Evolutionary conservation across 2,329 filamentous ascomycete genomes (phyloP).

Genomic region (Aspergillus spinulosporus): DNA sequence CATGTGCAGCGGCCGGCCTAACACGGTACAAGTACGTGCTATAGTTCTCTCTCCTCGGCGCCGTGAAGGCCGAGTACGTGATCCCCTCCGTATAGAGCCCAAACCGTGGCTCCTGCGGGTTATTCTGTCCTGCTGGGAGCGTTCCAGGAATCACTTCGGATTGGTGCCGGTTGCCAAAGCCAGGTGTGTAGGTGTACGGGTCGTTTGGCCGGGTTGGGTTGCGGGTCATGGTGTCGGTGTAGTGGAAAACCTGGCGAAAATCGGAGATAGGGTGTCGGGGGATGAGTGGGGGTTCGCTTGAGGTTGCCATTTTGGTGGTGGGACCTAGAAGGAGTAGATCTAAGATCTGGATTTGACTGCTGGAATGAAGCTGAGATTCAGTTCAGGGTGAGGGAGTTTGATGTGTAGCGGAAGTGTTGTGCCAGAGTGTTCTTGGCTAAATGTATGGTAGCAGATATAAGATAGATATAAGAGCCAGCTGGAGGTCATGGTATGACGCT

Average conservation of each 20-base stretch:
- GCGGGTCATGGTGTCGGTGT: conserved; percentile 31
- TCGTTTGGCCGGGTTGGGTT: conserved; percentile 33
- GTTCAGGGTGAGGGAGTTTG: background rate
- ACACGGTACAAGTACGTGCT: conserved; percentile 33
- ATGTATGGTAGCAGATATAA: background rate
- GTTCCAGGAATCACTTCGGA: conserved; percentile 37
- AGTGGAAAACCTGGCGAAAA: conserved; percentile 32
- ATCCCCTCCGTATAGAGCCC: conserved; percentile 35
- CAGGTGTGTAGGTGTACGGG: conserved; percentile 32
- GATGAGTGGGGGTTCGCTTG: conserved; percentile 22
- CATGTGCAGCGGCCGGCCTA: conserved; percentile 31
- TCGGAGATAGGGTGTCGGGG: conserved; percentile 26
- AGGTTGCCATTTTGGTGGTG: background rate
- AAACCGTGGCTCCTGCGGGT: conserved; percentile 33
- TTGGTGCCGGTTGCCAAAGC: conserved; percentile 33
- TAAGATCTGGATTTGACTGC: too few species aligned
- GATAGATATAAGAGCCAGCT: background rate
- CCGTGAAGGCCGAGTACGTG: conserved; percentile 32
- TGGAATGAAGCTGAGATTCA: too few species aligned
- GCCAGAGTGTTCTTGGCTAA: background rate
- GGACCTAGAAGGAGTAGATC: conserved; percentile 23
- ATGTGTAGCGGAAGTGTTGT: background rate
- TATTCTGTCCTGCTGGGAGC: conserved; percentile 33
- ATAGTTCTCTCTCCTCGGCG: conserved; percentile 29
- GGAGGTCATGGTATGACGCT: too few species aligned